Evolutionary conservation across 2,329 filamentous ascomycete genomes (phyloP), one percentile per base, ranked within the genome.

Genomic region (Diaporthe eres): DNA sequence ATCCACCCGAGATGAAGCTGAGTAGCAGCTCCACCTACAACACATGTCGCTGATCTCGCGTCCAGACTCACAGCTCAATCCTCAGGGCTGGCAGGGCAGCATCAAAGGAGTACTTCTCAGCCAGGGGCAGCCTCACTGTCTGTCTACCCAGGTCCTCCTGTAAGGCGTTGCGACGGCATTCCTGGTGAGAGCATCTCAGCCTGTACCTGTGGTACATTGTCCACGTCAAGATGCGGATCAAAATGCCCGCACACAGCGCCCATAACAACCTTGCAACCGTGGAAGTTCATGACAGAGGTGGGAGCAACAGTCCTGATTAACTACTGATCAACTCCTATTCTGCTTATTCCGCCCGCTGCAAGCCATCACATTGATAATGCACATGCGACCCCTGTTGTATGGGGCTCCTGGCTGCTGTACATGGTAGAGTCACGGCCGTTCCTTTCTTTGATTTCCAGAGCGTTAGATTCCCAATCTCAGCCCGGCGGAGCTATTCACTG

Each of bases 71-170:
- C 37, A 39, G 37, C 22, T 19, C n/a, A 22, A 25, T 22, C n/a
- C 49, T 53, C n/a, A 28, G 49, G 65, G 28, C 61, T 49, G 61
- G 42, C 39, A 65, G n/a, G n/a, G n/a, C 39, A 42, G 13, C n/a
- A 17, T 7, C 13, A 25, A n/a, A 28, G 3, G 22, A 28, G 34
- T 31, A 3, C 58, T 60, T 15, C 34, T 60, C 8, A 49, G 28
- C 44, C 61, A 49, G 34, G 57, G 25, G 22, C 34, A 42, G 34
- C 34, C 10, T 60, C 34, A 13, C 10, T 60, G 22, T 17, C 10
- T 60, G 22, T 17, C 13, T 39, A 17, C 17, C 2, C 4, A 25
- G 58, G 58, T 25, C n/a, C 34, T 25, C n/a, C 37, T 39, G 31
- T n/a, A 31, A 12, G 19, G 3, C 4, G 31, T 37, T n/a, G 57